Evolutionary conservation across 345 rosid genomes (phyloP).

Genomic region (Erysimum cheiranthoides): DNA sequence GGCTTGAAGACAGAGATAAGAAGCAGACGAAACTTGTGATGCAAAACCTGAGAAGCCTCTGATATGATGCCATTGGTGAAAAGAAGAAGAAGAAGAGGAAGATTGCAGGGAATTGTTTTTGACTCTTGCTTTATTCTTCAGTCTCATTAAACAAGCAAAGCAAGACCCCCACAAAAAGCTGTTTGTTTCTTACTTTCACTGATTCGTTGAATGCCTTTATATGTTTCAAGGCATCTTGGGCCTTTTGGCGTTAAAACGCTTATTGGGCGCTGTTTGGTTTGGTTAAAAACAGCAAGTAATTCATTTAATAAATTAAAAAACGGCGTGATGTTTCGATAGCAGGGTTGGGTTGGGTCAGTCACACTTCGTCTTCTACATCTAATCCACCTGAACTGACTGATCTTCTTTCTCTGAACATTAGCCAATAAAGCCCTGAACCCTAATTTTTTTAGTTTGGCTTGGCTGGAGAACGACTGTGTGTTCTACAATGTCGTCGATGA

Average conservation of each 20-base stretch:
- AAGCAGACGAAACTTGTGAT: conserved; percentile 22
- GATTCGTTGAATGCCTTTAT: background rate
- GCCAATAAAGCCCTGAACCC: conserved; percentile 42
- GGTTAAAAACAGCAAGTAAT: background rate
- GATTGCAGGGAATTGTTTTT: background rate
- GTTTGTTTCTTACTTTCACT: background rate
- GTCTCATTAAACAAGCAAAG: conserved; percentile 34
- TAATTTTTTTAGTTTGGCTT: background rate
- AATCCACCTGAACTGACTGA: conserved; percentile 38
- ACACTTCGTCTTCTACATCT: conserved; percentile 38
- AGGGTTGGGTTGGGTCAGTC: conserved; percentile 19
- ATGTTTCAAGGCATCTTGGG: background rate
- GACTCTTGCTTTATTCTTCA: conserved; percentile 23
- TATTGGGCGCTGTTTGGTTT: background rate
- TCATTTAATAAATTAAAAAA: background rate
- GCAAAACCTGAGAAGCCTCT: conserved; percentile 12
- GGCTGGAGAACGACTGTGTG: conserved; percentile 5
- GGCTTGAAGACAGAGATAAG: conserved; percentile 33
- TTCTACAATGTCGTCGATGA: conserved; percentile 69
- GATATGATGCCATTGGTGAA: conserved; percentile 39
- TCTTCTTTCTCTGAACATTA: background rate
- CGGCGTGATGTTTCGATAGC: background rate
- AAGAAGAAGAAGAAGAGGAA: conserved; percentile 24
- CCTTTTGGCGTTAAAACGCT: background rate
- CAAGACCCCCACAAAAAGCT: background rate